These are phyloP conservation scores for Chrysanthemum lavandulifolium DNA, from an alignment of 129 eudicot genomes.

Conservation along the genomic window DNA sequence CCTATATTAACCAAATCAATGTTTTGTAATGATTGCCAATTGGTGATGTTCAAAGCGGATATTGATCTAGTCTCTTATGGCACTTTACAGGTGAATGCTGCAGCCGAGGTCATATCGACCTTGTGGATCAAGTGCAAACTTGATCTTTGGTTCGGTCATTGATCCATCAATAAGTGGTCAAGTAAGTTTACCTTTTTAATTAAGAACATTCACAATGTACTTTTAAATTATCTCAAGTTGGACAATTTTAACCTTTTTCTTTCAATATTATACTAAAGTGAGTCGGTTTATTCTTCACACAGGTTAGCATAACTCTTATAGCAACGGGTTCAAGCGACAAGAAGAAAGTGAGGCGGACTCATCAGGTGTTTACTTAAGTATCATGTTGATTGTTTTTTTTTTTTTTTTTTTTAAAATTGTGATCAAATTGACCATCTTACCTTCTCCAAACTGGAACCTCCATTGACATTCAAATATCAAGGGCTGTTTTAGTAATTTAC, in stretches of 20 bases:
- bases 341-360: conserved; percentile 74
- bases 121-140: conserved; percentile 93
- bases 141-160: conserved; percentile 87
- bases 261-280: neutral
- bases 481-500: conserved; percentile 16
- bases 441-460: neutral
- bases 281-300: neutral
- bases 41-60: neutral
- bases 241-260: neutral
- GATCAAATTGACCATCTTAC: conserved; percentile 11
- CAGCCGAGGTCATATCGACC: conserved; percentile 95
- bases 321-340: conserved; percentile 93
- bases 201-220: neutral
- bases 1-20: neutral
- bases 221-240: neutral
- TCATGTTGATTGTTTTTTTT: too few relatives aligned
- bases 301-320: conserved; percentile 92
- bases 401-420: too few relatives aligned
- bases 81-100: conserved; percentile 79
- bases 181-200: conserved; percentile 43
- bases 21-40: neutral
- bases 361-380: conserved; percentile 47
- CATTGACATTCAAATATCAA: neutral
- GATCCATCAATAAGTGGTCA: conserved; percentile 88
- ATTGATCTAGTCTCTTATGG: conserved; percentile 13